phyloP scores from a whole-genome alignment of 257 asterid genomes.

The Misopates orontium region DNA sequence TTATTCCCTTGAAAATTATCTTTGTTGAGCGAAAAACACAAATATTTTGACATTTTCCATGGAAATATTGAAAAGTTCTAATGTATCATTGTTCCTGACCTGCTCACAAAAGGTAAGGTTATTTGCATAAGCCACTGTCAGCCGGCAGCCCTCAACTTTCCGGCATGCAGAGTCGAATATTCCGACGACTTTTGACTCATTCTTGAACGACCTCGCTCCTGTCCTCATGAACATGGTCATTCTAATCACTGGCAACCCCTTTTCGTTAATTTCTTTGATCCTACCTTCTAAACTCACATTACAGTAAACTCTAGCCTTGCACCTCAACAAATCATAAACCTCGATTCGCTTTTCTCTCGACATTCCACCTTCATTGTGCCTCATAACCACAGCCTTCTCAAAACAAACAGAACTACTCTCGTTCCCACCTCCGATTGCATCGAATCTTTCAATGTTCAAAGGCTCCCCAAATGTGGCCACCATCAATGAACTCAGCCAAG shows the following conservation, averaged over 20 bases:
- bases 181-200: conserved; percentile 48
- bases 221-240: conserved; percentile 73
- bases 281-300: conserved; percentile 43
- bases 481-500: conserved; percentile 59
- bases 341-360: conserved; percentile 54
- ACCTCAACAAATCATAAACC: conserved; percentile 66
- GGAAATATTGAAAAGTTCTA: neutral
- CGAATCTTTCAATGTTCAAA: conserved; percentile 37
- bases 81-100: conserved; percentile 40
- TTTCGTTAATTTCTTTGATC: neutral
- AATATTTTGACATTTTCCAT: neutral
- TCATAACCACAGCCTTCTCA: conserved; percentile 67
- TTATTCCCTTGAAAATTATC: too few species aligned
- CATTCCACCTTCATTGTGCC: conserved; percentile 90
- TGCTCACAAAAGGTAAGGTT: conserved; percentile 73
- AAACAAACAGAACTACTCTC: conserved; percentile 41
- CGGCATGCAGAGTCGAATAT: conserved; percentile 54
- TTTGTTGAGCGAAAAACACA: too few species aligned
- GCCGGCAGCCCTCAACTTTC: conserved; percentile 48
- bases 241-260: conserved; percentile 37
- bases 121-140: conserved; percentile 56
- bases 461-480: conserved; percentile 54
- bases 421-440: too few species aligned
- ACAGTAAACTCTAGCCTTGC: conserved; percentile 61
- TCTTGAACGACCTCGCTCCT: conserved; percentile 70